Evolutionary conservation across 2,329 filamentous ascomycete species (phyloP).

Genomic region (Rutstroemia sydowiana): DNA sequence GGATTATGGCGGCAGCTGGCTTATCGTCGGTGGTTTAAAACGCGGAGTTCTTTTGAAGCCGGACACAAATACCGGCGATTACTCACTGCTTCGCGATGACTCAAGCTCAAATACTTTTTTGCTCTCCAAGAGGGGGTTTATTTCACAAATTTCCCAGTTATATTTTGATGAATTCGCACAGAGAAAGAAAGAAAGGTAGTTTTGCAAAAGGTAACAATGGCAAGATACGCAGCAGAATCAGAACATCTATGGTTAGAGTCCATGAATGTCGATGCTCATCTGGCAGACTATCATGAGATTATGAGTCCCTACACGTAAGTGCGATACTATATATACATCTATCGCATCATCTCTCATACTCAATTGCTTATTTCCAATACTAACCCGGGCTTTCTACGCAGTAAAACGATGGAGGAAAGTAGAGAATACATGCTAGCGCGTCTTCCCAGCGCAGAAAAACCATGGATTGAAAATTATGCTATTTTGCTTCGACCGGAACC

Average conservation of each 20-base stretch:
- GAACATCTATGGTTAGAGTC: slow-evolving; percentile 18
- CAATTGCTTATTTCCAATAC: background rate
- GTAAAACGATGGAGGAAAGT: slow-evolving; percentile 2
- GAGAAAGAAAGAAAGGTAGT: background rate
- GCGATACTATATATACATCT: too few relatives aligned
- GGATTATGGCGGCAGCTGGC: too few relatives aligned
- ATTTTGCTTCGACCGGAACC: slow-evolving; percentile 15
- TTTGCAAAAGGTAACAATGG: background rate
- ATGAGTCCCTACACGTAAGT: background rate
- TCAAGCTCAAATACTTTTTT: too few relatives aligned
- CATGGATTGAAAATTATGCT: slow-evolving; percentile 19
- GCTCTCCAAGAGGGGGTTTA: too few relatives aligned
- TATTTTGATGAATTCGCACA: background rate
- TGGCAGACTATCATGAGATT: slow-evolving; percentile 16
- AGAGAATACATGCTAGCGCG: slow-evolving; percentile 7
- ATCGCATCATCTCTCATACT: background rate
- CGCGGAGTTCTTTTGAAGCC: too few relatives aligned
- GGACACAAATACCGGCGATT: too few relatives aligned
- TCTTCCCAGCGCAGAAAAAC: slow-evolving; percentile 8
- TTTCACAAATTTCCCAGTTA: background rate
- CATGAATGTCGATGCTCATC: slow-evolving; percentile 16
- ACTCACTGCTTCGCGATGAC: too few relatives aligned
- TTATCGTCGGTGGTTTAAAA: too few relatives aligned
- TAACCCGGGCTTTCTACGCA: background rate
- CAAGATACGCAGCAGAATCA: slow-evolving; percentile 16